Conservation (phyloP, 2,329 filamentous ascomycete genomes). For the Zasmidium cellare region DNA sequence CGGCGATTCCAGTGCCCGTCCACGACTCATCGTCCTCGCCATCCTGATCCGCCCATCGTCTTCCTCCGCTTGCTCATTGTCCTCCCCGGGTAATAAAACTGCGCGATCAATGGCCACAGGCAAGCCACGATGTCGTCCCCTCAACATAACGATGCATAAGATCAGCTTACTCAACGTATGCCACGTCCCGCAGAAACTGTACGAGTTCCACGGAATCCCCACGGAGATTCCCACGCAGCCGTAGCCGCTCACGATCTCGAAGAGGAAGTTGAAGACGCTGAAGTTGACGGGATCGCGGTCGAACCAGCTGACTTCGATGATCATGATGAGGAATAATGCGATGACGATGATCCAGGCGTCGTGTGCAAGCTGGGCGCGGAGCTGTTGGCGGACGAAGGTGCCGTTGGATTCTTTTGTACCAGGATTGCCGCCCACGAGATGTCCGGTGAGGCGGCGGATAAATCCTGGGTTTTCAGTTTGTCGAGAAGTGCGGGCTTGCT, state of each 20-base stretch:
- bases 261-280: conserved; percentile 48
- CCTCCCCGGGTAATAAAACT: conserved; percentile 40
- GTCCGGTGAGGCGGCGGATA: conserved; percentile 13
- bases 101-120: conserved; percentile 56
- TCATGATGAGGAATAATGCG: conserved; percentile 48
- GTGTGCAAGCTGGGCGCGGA: conserved; percentile 49
- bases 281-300: conserved; percentile 36
- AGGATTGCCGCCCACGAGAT: conserved; percentile 13
- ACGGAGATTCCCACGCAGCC: conserved; percentile 48
- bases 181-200: conserved; percentile 51
- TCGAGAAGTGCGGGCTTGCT: background rate
- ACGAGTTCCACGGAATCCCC: conserved; percentile 46
- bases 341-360: conserved; percentile 49
- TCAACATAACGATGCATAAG: conserved; percentile 56
- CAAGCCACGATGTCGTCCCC: conserved; percentile 56
- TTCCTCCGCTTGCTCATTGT: conserved; percentile 34
- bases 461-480: conserved; percentile 3
- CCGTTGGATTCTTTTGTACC: conserved; percentile 29
- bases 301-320: conserved; percentile 43
- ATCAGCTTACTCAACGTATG: conserved; percentile 52
- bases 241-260: conserved; percentile 45
- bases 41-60: conserved; percentile 35
- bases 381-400: conserved; percentile 44
- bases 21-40: conserved; percentile 20
- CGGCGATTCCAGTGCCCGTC: background rate